Conservation (phyloP, 73 alveolate species). For the Paramecium bursaria region DNA sequence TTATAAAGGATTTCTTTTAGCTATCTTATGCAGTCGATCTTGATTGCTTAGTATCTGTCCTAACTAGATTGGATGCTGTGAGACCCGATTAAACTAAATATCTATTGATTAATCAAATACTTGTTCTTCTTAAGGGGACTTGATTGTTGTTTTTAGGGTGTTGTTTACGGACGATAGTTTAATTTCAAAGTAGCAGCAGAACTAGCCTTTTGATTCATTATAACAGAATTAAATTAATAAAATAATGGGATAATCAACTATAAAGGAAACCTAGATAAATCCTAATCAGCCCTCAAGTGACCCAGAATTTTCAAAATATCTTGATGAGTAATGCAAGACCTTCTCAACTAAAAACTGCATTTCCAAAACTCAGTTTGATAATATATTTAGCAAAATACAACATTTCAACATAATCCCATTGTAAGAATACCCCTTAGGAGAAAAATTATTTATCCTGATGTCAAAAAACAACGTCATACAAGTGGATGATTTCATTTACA, state of each 20-base stretch:
- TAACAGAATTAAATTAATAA: no score
- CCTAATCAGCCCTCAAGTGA: not conserved
- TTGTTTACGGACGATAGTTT: slow-evolving; percentile 45
- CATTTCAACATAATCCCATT: not conserved
- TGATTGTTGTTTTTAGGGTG: slow-evolving; percentile 20
- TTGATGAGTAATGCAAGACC: not conserved
- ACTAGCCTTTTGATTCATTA: not conserved
- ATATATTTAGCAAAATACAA: no score
- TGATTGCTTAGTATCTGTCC: slow-evolving; percentile 19
- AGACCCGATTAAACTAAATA: slow-evolving; percentile 57
- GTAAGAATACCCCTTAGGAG: not conserved
- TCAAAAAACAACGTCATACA: not conserved
- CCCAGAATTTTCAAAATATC: not conserved
- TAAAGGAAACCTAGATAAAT: not conserved
- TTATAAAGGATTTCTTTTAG: not conserved
- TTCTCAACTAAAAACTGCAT: not conserved
- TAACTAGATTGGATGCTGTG: not conserved
- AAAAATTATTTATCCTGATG: no score
- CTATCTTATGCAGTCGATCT: slow-evolving; percentile 43
- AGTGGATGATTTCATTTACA: not conserved
- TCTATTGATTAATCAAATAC: slow-evolving; percentile 12
- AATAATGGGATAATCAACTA: not conserved
- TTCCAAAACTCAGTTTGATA: not conserved
- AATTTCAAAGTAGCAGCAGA: slow-evolving; percentile 43
- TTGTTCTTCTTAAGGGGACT: slow-evolving; percentile 50